phyloP scores from a whole-genome alignment of 129 eudicot species.

The Smallanthus sonchifolius region DNA sequence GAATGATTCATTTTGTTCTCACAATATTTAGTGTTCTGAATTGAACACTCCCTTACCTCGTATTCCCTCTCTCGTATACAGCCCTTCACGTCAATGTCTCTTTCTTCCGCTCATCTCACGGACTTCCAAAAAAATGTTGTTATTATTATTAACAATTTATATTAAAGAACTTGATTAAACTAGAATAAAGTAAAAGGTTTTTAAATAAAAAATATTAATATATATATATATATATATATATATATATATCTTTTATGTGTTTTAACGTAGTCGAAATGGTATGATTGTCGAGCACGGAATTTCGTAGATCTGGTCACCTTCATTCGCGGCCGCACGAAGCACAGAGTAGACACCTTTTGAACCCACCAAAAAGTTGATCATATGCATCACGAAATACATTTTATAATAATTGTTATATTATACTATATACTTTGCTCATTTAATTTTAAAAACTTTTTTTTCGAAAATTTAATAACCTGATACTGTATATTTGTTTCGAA shows the following conservation, averaged over 20 bases:
- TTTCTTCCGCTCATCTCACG: too few species aligned
- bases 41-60: too few species aligned
- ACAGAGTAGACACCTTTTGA: constrained; percentile 28
- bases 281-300: constrained; percentile 25
- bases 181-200: background rate
- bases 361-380: constrained; percentile 23
- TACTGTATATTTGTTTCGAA: too few species aligned
- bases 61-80: too few species aligned
- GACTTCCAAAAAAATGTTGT: too few species aligned
- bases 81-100: too few species aligned
- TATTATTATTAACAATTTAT: too few species aligned
- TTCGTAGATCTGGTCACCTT: constrained; percentile 12
- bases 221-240: background rate
- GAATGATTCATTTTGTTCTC: too few species aligned
- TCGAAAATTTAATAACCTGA: too few species aligned
- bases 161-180: background rate
- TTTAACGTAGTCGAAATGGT: constrained; percentile 12
- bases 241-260: background rate
- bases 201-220: background rate
- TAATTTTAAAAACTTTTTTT: background rate
- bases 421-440: background rate
- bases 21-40: too few species aligned
- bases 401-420: background rate
- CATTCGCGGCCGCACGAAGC: constrained; percentile 49
- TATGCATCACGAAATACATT: background rate